Conservation (phyloP, 371 early-diverging fungal genomes). For the Funneliformis caledonium region DNA sequence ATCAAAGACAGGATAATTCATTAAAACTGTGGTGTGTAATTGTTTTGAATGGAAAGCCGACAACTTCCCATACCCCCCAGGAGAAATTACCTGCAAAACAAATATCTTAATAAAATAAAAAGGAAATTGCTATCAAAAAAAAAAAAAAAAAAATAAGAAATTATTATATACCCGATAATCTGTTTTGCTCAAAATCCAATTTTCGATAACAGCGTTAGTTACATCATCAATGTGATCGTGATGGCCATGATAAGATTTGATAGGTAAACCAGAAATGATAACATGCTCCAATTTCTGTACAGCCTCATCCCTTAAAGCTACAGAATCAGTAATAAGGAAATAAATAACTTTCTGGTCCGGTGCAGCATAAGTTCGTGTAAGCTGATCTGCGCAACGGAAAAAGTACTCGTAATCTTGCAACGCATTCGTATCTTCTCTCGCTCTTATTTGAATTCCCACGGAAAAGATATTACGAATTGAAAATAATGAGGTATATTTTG, state of each 20-base stretch:
- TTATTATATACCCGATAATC: constrained; percentile 25
- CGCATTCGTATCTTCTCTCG: not conserved
- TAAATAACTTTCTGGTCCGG: constrained; percentile 26
- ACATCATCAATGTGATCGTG: constrained; percentile 12
- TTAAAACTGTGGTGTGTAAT: constrained; percentile 27
- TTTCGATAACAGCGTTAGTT: constrained; percentile 27
- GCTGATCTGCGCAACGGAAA: constrained; percentile 28
- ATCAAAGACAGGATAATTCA: not conserved
- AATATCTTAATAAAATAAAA: not conserved
- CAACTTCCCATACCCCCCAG: constrained; percentile 27
- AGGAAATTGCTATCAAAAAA: not conserved
- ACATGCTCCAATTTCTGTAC: constrained; percentile 19
- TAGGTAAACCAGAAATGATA: constrained; percentile 26
- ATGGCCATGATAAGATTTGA: not conserved
- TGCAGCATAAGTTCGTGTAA: constrained; percentile 19
- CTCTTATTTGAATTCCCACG: constrained; percentile 33
- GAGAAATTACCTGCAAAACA: constrained; percentile 27
- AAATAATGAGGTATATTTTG: constrained; percentile 26
- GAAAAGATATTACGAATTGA: constrained; percentile 21
- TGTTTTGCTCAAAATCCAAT: constrained; percentile 38
- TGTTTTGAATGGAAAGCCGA: constrained; percentile 32
- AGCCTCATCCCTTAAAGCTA: constrained; percentile 14
- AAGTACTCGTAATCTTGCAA: constrained; percentile 25
- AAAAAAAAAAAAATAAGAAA: not conserved
- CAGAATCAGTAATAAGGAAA: constrained; percentile 33